Percentiles rank a stretch among this genome's conserved stretches.
Evolutionary conservation across 306 rosid species (phyloP).

Genomic region (Lithocarpus polystachyus): DNA sequence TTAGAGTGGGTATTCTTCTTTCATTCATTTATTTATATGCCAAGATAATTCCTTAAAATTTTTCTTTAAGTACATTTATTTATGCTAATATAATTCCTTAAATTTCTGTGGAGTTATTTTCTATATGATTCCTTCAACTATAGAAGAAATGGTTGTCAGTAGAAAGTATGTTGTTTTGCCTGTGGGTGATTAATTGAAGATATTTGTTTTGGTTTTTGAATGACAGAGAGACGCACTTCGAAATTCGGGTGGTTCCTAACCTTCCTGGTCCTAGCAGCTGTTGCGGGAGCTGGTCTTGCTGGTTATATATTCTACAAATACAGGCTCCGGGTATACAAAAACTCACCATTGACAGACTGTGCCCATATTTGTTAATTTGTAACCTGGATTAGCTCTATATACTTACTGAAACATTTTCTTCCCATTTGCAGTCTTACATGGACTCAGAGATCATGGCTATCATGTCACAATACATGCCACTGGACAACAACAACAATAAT

Average conservation of each 20-base stretch:
- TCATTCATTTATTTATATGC: too few relatives aligned
- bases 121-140: background rate
- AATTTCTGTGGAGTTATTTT: background rate
- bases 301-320: slow-evolving; percentile 92
- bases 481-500: slow-evolving; percentile 57
- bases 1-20: background rate
- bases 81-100: too few relatives aligned
- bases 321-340: slow-evolving; percentile 75
- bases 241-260: slow-evolving; percentile 50
- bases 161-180: background rate
- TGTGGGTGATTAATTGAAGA: background rate
- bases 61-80: background rate
- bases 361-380: background rate
- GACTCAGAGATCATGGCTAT: slow-evolving; percentile 95
- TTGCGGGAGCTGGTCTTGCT: slow-evolving; percentile 54
- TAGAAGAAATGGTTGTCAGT: background rate
- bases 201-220: background rate
- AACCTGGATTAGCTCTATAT: background rate
- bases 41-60: too few relatives aligned
- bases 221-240: slow-evolving; percentile 71
- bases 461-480: slow-evolving; percentile 97
- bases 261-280: slow-evolving; percentile 52
- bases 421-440: slow-evolving; percentile 72
- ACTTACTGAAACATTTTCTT: background rate
- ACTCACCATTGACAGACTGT: background rate